A percentile compares a stretch with the other conserved stretches of the same genome.
Conservation (phyloP, 805 yeast species). For the Yamadazyma sp. region DNA sequence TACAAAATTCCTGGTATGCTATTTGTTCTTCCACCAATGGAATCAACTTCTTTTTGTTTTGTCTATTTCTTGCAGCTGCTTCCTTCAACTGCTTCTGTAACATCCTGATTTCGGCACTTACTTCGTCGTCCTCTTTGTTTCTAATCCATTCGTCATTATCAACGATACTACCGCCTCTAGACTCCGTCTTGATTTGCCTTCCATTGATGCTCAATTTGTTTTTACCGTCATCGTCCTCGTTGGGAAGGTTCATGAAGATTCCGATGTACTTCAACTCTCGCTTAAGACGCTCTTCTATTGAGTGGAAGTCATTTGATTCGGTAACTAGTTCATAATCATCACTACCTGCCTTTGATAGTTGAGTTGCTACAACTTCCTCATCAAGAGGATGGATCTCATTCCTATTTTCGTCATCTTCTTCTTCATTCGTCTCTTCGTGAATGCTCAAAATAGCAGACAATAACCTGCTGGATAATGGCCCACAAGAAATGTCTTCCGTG, state of each 20-base stretch:
- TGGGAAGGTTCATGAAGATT: constrained; percentile 63
- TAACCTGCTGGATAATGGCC: constrained; percentile 84
- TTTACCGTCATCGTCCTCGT: constrained; percentile 36
- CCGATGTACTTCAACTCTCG: constrained; percentile 90
- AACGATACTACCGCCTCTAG: constrained; percentile 29
- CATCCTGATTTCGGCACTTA: constrained; percentile 75
- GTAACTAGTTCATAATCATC: constrained; percentile 44
- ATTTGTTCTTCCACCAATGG: constrained; percentile 83
- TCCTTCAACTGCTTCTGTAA: constrained; percentile 68
- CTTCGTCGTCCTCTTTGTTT: constrained; percentile 89
- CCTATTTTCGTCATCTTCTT: constrained; percentile 23
- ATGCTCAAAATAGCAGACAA: constrained; percentile 73
- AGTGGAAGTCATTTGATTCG: constrained; percentile 60
- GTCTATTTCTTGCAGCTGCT: constrained; percentile 62
- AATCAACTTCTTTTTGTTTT: constrained; percentile 60
- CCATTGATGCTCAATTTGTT: constrained; percentile 26
- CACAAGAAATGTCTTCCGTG: constrained; percentile 77
- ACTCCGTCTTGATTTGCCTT: constrained; percentile 20
- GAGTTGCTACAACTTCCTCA: constrained; percentile 37
- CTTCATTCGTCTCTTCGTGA: constrained; percentile 22
- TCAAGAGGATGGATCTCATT: constrained; percentile 13
- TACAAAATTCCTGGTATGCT: constrained; percentile 92
- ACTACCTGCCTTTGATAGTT: constrained; percentile 24
- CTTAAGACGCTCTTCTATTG: constrained; percentile 84
- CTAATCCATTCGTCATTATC: constrained; percentile 71